These are phyloP conservation scores for Castanea crenata DNA, from an alignment of 306 rosid species.

Conservation along the genomic window DNA sequence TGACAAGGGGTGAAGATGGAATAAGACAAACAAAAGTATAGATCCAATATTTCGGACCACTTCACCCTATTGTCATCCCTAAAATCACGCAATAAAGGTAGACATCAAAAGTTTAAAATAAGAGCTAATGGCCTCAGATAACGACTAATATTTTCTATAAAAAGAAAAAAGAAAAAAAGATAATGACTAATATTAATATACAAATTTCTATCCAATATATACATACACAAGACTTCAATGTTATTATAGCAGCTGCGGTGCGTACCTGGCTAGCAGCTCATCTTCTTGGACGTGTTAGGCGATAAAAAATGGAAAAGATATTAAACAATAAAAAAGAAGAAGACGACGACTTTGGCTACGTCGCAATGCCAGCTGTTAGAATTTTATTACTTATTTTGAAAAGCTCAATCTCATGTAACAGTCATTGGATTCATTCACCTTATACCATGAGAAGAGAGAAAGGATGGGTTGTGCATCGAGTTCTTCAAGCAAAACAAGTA, in stretches of 20 bases:
- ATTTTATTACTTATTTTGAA: neutral
- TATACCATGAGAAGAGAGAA: neutral
- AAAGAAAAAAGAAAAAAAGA: neutral
- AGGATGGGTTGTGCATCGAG: neutral
- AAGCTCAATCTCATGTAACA: neutral
- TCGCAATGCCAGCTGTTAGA: neutral
- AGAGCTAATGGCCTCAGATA: too few species aligned
- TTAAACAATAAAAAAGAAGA: neutral
- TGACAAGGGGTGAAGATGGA: too few species aligned
- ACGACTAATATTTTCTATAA: neutral
- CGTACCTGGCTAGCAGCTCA: neutral
- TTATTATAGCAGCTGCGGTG: too few species aligned
- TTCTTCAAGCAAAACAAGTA: too few species aligned
- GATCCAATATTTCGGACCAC: too few species aligned
- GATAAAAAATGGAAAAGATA: neutral
- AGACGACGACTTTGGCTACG: neutral
- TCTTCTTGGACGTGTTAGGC: neutral
- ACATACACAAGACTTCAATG: too few species aligned
- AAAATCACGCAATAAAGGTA: neutral
- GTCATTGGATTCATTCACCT: too few species aligned
- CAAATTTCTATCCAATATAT: neutral
- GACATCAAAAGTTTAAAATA: neutral
- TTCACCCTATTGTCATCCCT: too few species aligned
- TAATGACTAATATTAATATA: neutral
- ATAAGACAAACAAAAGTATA: too few species aligned